A percentile compares a stretch with the other conserved stretches of the same genome.
phyloP scores from a whole-genome alignment of 2,329 filamentous ascomycete species.

The Clarireedia homoeocarpa region DNA sequence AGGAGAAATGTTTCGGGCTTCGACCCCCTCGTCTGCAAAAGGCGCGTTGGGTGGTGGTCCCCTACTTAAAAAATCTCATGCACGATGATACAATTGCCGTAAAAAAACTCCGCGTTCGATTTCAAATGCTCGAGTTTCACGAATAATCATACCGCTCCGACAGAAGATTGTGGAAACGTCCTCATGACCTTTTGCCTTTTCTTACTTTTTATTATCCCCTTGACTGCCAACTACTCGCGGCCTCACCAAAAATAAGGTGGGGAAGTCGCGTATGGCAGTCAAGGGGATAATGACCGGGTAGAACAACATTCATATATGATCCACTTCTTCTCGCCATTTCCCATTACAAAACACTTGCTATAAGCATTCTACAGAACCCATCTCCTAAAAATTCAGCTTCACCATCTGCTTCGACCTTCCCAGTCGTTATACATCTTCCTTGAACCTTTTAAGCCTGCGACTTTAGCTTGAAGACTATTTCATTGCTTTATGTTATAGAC shows the following conservation, averaged over 20 bases:
- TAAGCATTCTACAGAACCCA: not conserved
- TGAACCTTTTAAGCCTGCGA: too few relatives aligned
- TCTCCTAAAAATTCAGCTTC: not conserved
- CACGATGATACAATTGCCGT: not conserved
- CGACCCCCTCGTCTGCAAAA: not conserved
- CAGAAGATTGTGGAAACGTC: not conserved
- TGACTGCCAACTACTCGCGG: too few relatives aligned
- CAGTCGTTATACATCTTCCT: too few relatives aligned
- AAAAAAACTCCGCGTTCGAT: not conserved
- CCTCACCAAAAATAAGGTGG: too few relatives aligned
- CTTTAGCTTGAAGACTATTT: too few relatives aligned
- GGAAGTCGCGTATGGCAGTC: too few relatives aligned
- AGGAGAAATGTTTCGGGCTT: not conserved
- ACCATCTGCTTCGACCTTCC: too few relatives aligned
- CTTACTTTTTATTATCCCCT: not conserved
- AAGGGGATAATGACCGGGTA: not conserved
- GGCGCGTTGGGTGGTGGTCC: not conserved
- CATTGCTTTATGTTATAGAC: not conserved
- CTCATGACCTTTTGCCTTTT: not conserved
- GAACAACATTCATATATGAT: not conserved
- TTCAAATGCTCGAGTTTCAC: not conserved
- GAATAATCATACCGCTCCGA: not conserved
- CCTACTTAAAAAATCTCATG: not conserved
- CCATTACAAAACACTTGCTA: not conserved
- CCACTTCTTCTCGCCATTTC: not conserved